These are phyloP conservation scores for Catunica adiposa DNA, from an alignment of 2,329 filamentous ascomycete species.

Conservation along the genomic window DNA sequence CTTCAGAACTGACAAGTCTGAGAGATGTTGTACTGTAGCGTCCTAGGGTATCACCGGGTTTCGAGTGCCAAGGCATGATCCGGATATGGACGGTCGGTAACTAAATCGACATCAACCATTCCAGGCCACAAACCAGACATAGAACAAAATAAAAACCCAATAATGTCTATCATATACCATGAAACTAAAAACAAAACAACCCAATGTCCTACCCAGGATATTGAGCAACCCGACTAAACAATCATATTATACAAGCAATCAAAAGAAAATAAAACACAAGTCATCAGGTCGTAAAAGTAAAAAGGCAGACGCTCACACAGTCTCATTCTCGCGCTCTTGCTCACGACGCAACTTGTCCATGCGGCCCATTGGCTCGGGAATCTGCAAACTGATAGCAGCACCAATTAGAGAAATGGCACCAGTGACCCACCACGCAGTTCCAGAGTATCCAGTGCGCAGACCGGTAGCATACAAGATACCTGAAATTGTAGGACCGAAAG, in stretches of 20 bases:
- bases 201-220: background rate
- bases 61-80: too few relatives aligned
- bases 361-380: slow-evolving; percentile 44
- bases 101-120: too few relatives aligned
- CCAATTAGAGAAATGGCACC: slow-evolving; percentile 60
- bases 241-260: slow-evolving; percentile 1
- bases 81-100: too few relatives aligned
- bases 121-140: background rate
- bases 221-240: background rate
- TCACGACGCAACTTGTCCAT: slow-evolving; percentile 23
- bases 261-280: slow-evolving; percentile 2
- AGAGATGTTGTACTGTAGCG: too few relatives aligned
- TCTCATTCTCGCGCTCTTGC: slow-evolving; percentile 19
- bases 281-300: background rate
- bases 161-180: background rate
- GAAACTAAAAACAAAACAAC: background rate
- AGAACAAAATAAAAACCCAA: background rate
- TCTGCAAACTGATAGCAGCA: slow-evolving; percentile 56
- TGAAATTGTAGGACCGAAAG: slow-evolving; percentile 75
- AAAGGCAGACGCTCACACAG: background rate
- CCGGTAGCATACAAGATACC: slow-evolving; percentile 73
- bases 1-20: too few relatives aligned
- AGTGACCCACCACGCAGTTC: slow-evolving; percentile 85
- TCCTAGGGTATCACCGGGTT: too few relatives aligned
- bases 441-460: slow-evolving; percentile 64